These are phyloP conservation scores for Tilletiopsis washingtonensis DNA, from an alignment of 1,284 basidiomycete species.

Conservation along the genomic window DNA sequence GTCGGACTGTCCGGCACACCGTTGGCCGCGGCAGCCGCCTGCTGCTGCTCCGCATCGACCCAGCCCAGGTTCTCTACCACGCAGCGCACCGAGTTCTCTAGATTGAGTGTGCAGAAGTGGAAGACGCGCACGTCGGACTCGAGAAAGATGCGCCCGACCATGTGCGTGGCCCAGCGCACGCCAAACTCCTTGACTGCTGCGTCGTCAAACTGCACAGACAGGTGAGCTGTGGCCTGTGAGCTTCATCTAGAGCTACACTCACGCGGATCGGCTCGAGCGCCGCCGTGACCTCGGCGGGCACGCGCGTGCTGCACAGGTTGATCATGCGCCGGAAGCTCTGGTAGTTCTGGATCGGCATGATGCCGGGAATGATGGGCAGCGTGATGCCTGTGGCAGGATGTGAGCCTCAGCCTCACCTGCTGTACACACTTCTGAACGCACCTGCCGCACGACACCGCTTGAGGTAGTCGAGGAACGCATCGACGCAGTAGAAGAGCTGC, in stretches of 20 bases:
- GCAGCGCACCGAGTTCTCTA: conserved; percentile 89
- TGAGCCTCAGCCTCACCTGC: too few species aligned
- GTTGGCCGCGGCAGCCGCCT: too few species aligned
- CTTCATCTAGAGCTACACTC: conserved; percentile 40
- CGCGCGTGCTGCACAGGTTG: conserved; percentile 73
- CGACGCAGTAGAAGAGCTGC: conserved; percentile 92
- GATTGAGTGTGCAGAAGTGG: conserved; percentile 93
- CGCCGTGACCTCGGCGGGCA: conserved; percentile 64
- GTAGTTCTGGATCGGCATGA: conserved; percentile 98
- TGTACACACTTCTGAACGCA: too few species aligned
- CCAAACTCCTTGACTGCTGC: conserved; percentile 85
- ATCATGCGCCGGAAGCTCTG: conserved; percentile 83
- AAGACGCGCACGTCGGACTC: conserved; percentile 68
- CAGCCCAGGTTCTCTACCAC: conserved; percentile 56
- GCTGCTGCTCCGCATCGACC: too few species aligned
- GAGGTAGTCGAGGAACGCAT: conserved; percentile 48
- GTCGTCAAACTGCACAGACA: conserved; percentile 56
- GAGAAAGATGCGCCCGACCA: conserved; percentile 57
- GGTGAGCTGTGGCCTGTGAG: conserved; percentile 1
- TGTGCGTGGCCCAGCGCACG: conserved; percentile 54
- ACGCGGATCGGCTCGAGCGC: conserved; percentile 73
- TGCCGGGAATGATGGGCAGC: conserved; percentile 84
- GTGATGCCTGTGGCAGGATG: conserved; percentile 67
- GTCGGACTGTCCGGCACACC: too few species aligned
- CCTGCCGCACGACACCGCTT: conserved; percentile 14